These are phyloP conservation scores for Vanrija sp. DNA, from an alignment of 1,284 basidiomycete species.

Conservation along the genomic window DNA sequence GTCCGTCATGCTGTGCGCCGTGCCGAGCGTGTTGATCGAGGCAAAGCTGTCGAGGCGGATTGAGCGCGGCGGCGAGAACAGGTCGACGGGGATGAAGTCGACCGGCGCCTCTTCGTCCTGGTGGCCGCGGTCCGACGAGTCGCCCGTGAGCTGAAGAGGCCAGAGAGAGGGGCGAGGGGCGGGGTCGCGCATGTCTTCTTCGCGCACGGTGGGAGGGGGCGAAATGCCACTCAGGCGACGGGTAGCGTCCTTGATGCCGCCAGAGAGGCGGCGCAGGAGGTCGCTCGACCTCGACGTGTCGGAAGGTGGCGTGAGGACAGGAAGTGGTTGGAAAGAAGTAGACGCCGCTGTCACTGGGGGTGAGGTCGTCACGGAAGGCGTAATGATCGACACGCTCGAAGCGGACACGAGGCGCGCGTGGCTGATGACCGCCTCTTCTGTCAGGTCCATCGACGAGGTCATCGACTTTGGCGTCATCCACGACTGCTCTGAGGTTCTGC, in stretches of 20 bases:
- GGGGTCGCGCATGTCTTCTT: slow-evolving; percentile 35
- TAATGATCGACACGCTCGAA: slow-evolving; percentile 35
- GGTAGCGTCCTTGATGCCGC: slow-evolving; percentile 19
- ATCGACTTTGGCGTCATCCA: too few relatives aligned
- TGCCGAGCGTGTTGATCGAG: background rate
- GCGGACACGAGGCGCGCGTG: slow-evolving; percentile 14
- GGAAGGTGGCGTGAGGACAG: slow-evolving; percentile 1
- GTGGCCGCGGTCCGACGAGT: slow-evolving; percentile 6
- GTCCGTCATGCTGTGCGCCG: slow-evolving; percentile 6
- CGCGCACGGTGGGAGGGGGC: background rate
- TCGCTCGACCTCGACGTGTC: background rate
- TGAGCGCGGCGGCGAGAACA: slow-evolving; percentile 9
- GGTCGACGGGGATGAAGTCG: slow-evolving; percentile 9
- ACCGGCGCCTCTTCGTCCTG: background rate
- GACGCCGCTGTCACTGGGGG: too few relatives aligned
- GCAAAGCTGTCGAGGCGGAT: slow-evolving; percentile 4
- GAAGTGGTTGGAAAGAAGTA: slow-evolving; percentile 19
- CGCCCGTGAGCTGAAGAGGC: slow-evolving; percentile 26
- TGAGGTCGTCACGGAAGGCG: too few relatives aligned
- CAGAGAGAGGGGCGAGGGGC: slow-evolving; percentile 34
- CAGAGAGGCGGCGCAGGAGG: slow-evolving; percentile 6
- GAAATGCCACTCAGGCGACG: slow-evolving; percentile 5
- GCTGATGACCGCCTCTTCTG: slow-evolving; percentile 29
- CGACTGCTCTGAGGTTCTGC: too few relatives aligned
- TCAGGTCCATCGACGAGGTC: too few relatives aligned